Percentiles rank a stretch among this genome's conserved stretches.
Evolutionary conservation across 1,284 basidiomycete genomes (phyloP).

Genomic region (Kwoniella shivajii): DNA sequence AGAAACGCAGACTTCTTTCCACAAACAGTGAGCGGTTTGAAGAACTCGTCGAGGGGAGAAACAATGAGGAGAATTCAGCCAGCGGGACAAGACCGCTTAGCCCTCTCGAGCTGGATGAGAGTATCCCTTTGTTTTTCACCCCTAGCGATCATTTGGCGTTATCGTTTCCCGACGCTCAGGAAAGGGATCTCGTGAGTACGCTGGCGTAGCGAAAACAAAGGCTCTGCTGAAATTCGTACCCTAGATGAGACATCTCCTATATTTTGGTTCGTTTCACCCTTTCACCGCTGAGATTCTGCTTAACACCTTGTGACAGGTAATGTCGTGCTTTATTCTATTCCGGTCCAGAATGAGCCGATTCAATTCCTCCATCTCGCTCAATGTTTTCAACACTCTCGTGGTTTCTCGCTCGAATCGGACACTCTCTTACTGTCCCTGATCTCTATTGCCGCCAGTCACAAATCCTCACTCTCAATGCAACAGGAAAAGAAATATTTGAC

Average conservation of each 20-base stretch:
- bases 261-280: slow-evolving; percentile 13
- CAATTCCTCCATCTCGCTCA: slow-evolving; percentile 19
- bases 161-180: slow-evolving; percentile 14
- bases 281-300: background rate
- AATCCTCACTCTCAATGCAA: slow-evolving; percentile 15
- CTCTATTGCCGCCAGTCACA: slow-evolving; percentile 23
- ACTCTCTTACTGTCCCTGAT: slow-evolving; percentile 20
- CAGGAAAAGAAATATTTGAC: slow-evolving; percentile 12
- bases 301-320: slow-evolving; percentile 7
- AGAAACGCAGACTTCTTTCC: too few relatives aligned
- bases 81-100: background rate
- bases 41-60: background rate
- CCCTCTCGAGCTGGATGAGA: background rate
- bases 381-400: slow-evolving; percentile 17
- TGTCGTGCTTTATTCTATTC: slow-evolving; percentile 19
- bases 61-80: background rate
- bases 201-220: background rate
- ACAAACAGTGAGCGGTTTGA: background rate
- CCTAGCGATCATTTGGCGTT: slow-evolving; percentile 11
- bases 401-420: slow-evolving; percentile 20
- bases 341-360: slow-evolving; percentile 15
- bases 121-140: slow-evolving; percentile 1
- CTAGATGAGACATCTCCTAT: slow-evolving; percentile 19
- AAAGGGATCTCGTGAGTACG: slow-evolving; percentile 18
- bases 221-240: background rate